A percentile compares a stretch with the other conserved stretches of the same genome.
Evolutionary conservation across 192 early-diverging fungal genomes (phyloP).

Genomic region (Umbelopsis ramanniana): DNA sequence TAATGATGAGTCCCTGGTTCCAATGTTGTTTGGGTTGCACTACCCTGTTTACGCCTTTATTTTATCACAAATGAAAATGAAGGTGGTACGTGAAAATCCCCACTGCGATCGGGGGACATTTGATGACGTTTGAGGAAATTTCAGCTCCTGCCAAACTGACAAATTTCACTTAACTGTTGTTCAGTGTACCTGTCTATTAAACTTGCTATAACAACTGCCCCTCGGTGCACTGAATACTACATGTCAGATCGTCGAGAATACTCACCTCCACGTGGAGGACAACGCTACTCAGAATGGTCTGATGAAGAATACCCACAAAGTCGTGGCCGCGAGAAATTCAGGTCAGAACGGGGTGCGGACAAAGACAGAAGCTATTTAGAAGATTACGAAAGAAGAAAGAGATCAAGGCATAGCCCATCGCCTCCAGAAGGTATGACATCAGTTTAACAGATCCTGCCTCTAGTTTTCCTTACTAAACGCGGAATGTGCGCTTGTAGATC

Average conservation of each 20-base stretch:
- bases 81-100: background rate
- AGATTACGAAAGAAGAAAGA: conserved; percentile 36
- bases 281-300: conserved; percentile 37
- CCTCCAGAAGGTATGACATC: conserved; percentile 39
- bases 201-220: background rate
- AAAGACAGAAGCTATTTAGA: conserved; percentile 25
- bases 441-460: background rate
- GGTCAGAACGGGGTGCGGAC: conserved; percentile 35
- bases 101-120: background rate
- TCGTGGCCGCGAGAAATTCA: conserved; percentile 42
- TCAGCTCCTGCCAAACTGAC: background rate
- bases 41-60: too few relatives aligned
- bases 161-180: conserved; percentile 12
- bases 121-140: conserved; percentile 23
- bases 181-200: background rate
- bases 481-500: background rate
- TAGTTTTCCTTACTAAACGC: conserved; percentile 1
- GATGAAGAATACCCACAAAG: conserved; percentile 40
- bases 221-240: background rate
- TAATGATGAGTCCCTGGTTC: too few relatives aligned
- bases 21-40: too few relatives aligned
- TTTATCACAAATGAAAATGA: conserved; percentile 4
- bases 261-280: conserved; percentile 26
- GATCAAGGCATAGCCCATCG: conserved; percentile 32
- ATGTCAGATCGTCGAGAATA: conserved; percentile 31